A percentile compares a stretch with the other conserved stretches of the same genome.
These are phyloP conservation scores for Casaregolazyma lundiana DNA, from an alignment of 1,139 yeast species.

Conservation along the genomic window DNA sequence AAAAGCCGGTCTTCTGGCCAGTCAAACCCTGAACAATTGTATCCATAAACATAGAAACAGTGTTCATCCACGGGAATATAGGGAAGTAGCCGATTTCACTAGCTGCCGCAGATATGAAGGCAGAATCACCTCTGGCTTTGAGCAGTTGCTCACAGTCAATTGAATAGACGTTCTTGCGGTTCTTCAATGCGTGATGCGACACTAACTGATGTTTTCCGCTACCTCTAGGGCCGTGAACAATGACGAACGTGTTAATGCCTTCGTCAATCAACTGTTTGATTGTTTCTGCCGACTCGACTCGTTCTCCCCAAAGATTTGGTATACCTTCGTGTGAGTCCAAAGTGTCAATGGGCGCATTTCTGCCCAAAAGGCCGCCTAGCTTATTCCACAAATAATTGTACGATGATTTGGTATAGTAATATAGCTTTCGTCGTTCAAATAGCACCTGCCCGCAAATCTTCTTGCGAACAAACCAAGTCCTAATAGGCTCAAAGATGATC, in stretches of 20 bases:
- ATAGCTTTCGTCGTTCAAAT: conserved; percentile 11
- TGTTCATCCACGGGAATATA: conserved; percentile 86
- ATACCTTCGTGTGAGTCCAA: conserved; percentile 27
- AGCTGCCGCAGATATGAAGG: conserved; percentile 64
- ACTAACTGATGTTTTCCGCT: conserved; percentile 86
- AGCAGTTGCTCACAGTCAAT: conserved; percentile 75
- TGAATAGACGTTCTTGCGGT: conserved; percentile 54
- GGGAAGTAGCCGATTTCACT: conserved; percentile 86
- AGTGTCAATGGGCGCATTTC: conserved; percentile 19
- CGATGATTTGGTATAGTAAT: conserved; percentile 1
- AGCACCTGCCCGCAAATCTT: conserved; percentile 43
- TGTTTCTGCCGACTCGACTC: conserved; percentile 62
- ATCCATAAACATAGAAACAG: conserved; percentile 73
- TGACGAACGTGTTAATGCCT: conserved; percentile 77
- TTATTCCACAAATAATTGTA: conserved; percentile 3
- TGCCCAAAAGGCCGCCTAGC: conserved; percentile 6
- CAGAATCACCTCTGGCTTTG: conserved; percentile 68
- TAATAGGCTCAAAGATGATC: conserved; percentile 83
- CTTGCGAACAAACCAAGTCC: conserved; percentile 72
- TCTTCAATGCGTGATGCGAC: conserved; percentile 58
- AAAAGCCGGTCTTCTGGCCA: conserved; percentile 89
- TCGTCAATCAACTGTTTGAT: conserved; percentile 72
- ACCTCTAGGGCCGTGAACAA: conserved; percentile 90
- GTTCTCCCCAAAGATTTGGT: conserved; percentile 57
- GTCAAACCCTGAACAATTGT: conserved; percentile 85